Conservation (phyloP, 164 flowering plant genomes). For the Aristolochia fimbriata region DNA sequence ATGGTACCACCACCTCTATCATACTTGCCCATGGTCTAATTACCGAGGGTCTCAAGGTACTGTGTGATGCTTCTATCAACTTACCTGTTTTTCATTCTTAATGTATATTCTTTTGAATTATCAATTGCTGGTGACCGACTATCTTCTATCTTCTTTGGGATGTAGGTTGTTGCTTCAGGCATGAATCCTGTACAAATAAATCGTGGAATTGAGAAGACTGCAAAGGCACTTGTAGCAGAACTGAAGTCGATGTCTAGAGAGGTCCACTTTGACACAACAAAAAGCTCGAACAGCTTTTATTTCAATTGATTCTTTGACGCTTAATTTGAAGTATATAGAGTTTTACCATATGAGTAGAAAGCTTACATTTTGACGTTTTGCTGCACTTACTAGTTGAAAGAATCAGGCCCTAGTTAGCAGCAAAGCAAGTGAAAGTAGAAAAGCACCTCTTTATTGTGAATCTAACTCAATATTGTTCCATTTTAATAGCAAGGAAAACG, state of each 20-base stretch:
- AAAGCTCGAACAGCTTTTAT: too few species aligned
- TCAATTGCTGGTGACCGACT: not conserved
- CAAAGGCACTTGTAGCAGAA: constrained; percentile 66
- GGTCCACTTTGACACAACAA: constrained; percentile 24
- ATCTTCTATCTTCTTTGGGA: not conserved
- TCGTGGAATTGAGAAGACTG: constrained; percentile 80
- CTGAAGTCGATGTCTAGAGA: constrained; percentile 76
- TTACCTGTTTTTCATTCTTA: not conserved
- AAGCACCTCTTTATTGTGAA: not conserved
- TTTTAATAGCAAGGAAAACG: not conserved
- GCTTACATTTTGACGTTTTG: too few species aligned
- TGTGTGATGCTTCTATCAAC: not conserved
- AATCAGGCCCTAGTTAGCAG: too few species aligned
- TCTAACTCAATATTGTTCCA: not conserved
- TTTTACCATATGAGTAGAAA: too few species aligned
- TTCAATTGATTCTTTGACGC: too few species aligned
- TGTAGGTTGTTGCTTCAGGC: constrained; percentile 75
- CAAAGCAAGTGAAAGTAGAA: not conserved
- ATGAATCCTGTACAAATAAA: constrained; percentile 68
- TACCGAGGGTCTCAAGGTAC: constrained; percentile 79
- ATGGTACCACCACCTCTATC: constrained; percentile 83
- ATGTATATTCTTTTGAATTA: not conserved
- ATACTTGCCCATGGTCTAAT: constrained; percentile 84
- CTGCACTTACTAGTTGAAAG: too few species aligned
- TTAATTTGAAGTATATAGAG: too few species aligned